Base-by-base conservation (phyloP, 352 stramenopile species). In the Globisporangium rhizosaccharum region DNA sequence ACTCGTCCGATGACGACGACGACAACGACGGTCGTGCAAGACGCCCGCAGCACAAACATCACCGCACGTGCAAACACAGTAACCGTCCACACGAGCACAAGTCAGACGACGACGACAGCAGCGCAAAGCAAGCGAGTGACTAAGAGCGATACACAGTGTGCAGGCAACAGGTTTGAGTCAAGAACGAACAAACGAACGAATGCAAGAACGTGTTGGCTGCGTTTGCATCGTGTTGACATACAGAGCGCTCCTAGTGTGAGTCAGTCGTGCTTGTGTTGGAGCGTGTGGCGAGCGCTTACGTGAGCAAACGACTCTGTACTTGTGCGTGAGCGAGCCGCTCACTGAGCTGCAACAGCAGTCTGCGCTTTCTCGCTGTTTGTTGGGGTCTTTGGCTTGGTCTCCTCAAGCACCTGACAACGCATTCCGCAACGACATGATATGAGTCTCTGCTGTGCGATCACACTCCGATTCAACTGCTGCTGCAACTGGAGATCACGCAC, bases 1-100 rank as follows among this genome's bases (percentile, higher is more conserved):
- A 93, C 59, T 90, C 82, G 49, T 83, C 88, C 55, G 76, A 74
- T 52, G 60, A 75, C 18, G 75, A 75, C 18, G 75, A 47, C 54
- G 42, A 33, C 11, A 36, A 44, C 51, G 36, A 49, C n/a, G 20
- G 44, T 25, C 44, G 44, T 5, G 15, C 41, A 9, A 47, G 30
- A 12, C 30, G 51, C 3, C 30, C 51, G 30, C 51, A 66, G 42
- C 56, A 45, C 46, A 62, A 56, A 30, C 47, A 53, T 12, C 58
- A 44, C 18, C 51, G 56, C 53, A 53, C 51, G 23, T 47, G 36
- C 15, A 42, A 47, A 23, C 51, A 53, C 18, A 50, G 51, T 18
- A 36, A 45, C 7, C 53, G 72, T 44, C 55, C 36, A 45, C 26
- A 30, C 8, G n/a, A 36, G n/a, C 33, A 12, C 36, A 51, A 8